Percentiles rank a stretch among this genome's conserved stretches.
Evolutionary conservation across 345 rosid genomes (phyloP).

Genomic region (Rhodomyrtus tomentosa): DNA sequence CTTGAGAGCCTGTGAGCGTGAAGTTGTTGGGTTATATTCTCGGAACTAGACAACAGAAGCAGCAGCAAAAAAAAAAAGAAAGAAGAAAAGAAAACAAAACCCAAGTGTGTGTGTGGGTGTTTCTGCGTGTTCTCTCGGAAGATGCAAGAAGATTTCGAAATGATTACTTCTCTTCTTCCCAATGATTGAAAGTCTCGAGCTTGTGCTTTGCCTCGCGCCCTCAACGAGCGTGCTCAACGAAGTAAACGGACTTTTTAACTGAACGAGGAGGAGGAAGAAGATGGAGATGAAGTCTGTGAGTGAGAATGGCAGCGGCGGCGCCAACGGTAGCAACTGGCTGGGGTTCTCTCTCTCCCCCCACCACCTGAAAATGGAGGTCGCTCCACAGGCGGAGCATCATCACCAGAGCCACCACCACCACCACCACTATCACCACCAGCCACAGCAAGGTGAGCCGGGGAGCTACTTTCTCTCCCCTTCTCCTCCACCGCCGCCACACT

Average conservation of each 20-base stretch:
- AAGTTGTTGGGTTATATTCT: background rate
- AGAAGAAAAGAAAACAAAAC: background rate
- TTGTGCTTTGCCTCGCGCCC: background rate
- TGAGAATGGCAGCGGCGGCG: constrained; percentile 21
- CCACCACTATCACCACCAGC: constrained; percentile 20
- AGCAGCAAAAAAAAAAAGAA: background rate
- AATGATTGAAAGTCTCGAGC: background rate
- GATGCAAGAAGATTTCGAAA: background rate
- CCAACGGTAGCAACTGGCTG: constrained; percentile 34
- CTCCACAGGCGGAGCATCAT: constrained; percentile 2
- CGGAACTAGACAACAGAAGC: background rate
- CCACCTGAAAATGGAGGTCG: constrained; percentile 52
- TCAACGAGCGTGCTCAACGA: background rate
- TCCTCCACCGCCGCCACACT: constrained; percentile 7
- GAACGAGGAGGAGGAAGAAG: background rate
- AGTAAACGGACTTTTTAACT: background rate
- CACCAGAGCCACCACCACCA: constrained; percentile 4
- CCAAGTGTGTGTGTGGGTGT: background rate
- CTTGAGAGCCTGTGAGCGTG: background rate
- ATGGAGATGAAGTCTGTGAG: constrained; percentile 31
- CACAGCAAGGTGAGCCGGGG: background rate
- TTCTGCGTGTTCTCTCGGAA: background rate
- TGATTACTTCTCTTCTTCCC: background rate
- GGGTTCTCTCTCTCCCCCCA: constrained; percentile 70
- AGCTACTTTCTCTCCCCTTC: constrained; percentile 26